Percentiles rank a stretch among this genome's conserved stretches.
Conservation (phyloP, 129 eudicot species). For the Helichrysum umbraculigerum region DNA sequence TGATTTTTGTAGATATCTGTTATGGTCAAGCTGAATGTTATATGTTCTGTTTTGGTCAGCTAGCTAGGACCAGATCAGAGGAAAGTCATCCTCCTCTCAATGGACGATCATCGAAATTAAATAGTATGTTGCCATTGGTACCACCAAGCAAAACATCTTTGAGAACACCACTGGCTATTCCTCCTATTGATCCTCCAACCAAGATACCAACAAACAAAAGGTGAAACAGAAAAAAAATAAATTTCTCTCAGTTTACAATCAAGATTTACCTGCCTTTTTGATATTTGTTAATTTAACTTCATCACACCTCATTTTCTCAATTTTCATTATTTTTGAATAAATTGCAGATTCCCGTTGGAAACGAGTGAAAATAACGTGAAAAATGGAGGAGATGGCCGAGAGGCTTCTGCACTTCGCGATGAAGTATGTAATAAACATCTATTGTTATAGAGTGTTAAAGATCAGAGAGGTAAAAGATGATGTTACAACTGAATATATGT, state of each 20-base stretch:
- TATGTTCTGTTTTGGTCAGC: constrained; percentile 38
- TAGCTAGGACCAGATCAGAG: constrained; percentile 50
- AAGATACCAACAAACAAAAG: constrained; percentile 56
- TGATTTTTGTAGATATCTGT: neutral
- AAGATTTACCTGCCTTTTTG: constrained; percentile 5
- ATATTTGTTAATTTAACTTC: neutral
- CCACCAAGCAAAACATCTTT: constrained; percentile 57
- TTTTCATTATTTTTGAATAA: neutral
- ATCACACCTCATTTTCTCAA: neutral
- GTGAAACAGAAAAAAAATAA: constrained; percentile 30
- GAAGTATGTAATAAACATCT: constrained; percentile 53
- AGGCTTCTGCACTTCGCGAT: constrained; percentile 86
- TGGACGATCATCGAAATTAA: constrained; percentile 64
- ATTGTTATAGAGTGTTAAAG: constrained; percentile 13
- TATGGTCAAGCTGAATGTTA: constrained; percentile 20
- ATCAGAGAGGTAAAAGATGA: constrained; percentile 13
- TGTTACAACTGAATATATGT: constrained; percentile 9
- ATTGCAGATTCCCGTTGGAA: constrained; percentile 51
- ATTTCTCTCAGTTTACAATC: neutral
- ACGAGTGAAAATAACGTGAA: constrained; percentile 52
- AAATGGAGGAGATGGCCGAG: constrained; percentile 65
- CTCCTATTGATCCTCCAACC: constrained; percentile 81
- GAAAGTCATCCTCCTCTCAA: constrained; percentile 49
- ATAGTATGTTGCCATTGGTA: constrained; percentile 43
- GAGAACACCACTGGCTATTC: constrained; percentile 64